Percentiles rank a stretch among this genome's conserved stretches.
Conservation (phyloP, 306 rosid species). For the Vigna nakashimae region DNA sequence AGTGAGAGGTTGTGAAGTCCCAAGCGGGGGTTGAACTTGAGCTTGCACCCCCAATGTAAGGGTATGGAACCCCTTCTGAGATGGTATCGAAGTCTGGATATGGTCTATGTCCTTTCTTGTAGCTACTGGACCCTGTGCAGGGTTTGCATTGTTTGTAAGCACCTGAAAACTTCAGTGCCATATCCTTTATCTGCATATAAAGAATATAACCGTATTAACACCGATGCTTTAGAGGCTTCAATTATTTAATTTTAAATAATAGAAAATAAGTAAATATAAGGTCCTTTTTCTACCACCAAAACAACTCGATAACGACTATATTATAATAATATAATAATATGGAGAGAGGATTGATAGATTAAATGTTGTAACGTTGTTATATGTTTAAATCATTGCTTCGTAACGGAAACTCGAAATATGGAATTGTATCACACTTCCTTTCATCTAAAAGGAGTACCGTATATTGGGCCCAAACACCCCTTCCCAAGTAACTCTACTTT, state of each 20-base stretch:
- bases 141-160: slow-evolving; percentile 88
- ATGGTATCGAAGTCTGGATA: slow-evolving; percentile 90
- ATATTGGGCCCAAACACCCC: slow-evolving; percentile 13
- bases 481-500: slow-evolving; percentile 3
- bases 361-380: too few relatives aligned
- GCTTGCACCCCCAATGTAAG: slow-evolving; percentile 88
- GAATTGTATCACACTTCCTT: neutral
- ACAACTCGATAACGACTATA: too few relatives aligned
- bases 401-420: neutral
- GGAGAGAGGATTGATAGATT: too few relatives aligned
- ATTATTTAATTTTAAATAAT: neutral
- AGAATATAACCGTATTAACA: neutral
- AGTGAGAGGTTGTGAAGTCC: slow-evolving; percentile 78
- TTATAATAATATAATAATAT: too few relatives aligned
- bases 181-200: slow-evolving; percentile 79
- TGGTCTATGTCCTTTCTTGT: slow-evolving; percentile 77
- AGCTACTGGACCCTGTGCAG: slow-evolving; percentile 72
- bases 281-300: neutral
- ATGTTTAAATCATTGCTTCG: too few relatives aligned
- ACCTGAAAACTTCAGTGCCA: slow-evolving; percentile 88
- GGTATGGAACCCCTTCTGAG: slow-evolving; percentile 90
- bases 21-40: slow-evolving; percentile 93
- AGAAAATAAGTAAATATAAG: neutral
- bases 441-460: neutral
- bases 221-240: slow-evolving; percentile 11